Evolutionary conservation across 305 asterid genomes (phyloP).

Genomic region (Fraxinus greggii): DNA sequence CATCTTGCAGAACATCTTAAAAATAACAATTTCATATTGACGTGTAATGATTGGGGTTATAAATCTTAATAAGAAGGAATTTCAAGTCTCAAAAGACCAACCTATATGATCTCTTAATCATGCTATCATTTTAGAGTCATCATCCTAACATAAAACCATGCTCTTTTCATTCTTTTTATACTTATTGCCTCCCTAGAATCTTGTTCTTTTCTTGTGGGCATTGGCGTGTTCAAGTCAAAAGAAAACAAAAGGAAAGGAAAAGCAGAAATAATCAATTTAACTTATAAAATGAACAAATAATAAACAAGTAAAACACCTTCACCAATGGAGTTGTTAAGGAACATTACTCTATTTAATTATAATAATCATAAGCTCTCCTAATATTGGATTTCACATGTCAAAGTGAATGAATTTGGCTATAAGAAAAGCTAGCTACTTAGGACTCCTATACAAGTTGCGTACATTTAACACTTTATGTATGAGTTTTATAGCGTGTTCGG

Average conservation of each 20-base stretch:
- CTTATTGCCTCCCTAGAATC: background rate
- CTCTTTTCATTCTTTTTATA: background rate
- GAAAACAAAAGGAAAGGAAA: background rate
- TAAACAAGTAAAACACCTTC: background rate
- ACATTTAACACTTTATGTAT: no score
- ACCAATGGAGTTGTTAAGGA: slow-evolving; percentile 29
- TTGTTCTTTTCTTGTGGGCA: background rate
- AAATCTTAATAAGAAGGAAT: no score
- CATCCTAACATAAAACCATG: background rate
- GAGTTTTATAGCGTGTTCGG: no score
- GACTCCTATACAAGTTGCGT: background rate
- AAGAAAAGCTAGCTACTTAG: background rate
- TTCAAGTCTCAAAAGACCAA: no score
- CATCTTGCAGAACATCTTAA: no score
- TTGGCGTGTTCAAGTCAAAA: background rate
- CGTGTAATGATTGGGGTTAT: background rate
- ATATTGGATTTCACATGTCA: slow-evolving; percentile 29
- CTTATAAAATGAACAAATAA: background rate
- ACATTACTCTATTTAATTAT: background rate
- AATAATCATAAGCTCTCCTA: background rate
- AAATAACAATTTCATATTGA: background rate
- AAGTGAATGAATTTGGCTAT: slow-evolving; percentile 12
- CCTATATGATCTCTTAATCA: background rate
- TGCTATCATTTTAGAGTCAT: background rate
- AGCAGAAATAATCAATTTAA: background rate